Base-by-base conservation (phyloP, 225 moss, liverwort and hornwort species). In the Antitrichia curtipendula region DNA sequence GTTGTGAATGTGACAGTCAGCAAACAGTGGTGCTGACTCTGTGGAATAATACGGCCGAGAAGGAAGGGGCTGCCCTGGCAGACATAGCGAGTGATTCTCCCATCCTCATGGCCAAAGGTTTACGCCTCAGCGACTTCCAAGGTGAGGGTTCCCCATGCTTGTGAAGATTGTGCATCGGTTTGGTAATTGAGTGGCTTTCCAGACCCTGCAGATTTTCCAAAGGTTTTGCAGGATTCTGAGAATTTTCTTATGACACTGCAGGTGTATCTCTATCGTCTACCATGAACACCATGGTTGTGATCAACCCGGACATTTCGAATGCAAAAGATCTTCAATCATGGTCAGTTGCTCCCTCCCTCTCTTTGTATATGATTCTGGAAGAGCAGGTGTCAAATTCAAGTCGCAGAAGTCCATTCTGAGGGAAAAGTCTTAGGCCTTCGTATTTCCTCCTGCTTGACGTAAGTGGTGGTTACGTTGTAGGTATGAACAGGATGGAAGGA, bases 261-360 rank as follows among this genome's bases (percentile, higher is more conserved):
- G 98, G 98, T 58, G 91, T 98, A 12, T 96, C 97, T 59, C 77
- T 99, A 2, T 97, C 97, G 20, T 94, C 97, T 10, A 92, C 91
- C 32, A 85, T 88, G 88, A 95, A 90, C 50, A 95, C 94, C 38
- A 94, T 91, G 85, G 90, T 99, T 13, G 70, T 87, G 4, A 92
- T 99, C 43, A 93, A 97, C 66, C 96, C 97, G 1, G 95, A 90
- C 16, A 88, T 94, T 18, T 77, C 92, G 10, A 92, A 96, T 76
- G 93, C 93, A 3, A 83, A 90, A 58, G 86, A 77, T 14, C 92
- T 99, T 61, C 91, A 90, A 9, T 52, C 91, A 43, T 99, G 98
- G 98, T 99, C 11, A 75, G 90, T 90, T 34, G 2, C 72, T 60
- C 41, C 50, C 27, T 63, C 56, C 4, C 20, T 21, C 12, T 10